Evolutionary conservation across 768 basidiomycete species (phyloP), one percentile per base, ranked within the genome.

Genomic region (Coprinopsis strossmayeri): DNA sequence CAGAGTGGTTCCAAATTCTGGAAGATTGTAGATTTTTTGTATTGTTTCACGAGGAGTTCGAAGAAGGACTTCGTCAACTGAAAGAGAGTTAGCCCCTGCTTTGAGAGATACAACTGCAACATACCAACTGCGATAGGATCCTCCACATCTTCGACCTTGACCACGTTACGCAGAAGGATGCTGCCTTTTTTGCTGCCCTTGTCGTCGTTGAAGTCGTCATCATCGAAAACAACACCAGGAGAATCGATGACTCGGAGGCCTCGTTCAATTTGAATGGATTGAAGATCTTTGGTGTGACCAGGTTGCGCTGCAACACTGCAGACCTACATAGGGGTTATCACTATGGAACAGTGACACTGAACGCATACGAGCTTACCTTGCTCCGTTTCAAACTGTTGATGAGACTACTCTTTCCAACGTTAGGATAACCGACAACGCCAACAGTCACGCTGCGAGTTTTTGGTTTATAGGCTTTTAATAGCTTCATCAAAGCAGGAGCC

Each of bases 161-260:
- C 74, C 26, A 93, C 91, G 57, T 96, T 96, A 18, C 91, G 72
- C 7, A 96, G 72, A 25, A 96, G 71, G 12, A 94, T 72, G 56
- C 81, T 84, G 3, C 73, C 72, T 48, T 79, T 81, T 64, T 65
- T 77, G 54, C 54, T 61, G 3, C 69, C 67, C 47, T 75, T 77
- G 28, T 61, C 64, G 43, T 72, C 65, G 30, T 64, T 61, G 48
- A 59, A 61, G 41, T 82, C 76, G 49, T 87, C 82, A 48, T 91
- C 89, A 52, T 93, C 91, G 56, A 96, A 91, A 1, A 99, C 88
- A n/a, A 98, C 92, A 52, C 95, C 96, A 0, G 96, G 95, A 30
- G 93, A 97, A 65, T 98, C 96, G 4, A 98, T 76, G 28, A 98
- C 84, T 48, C 85, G 82, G 59, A 99, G 76, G 0, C 93, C 92